Evolutionary conservation across 2,329 filamentous ascomycete species (phyloP).

Genomic region (Tolypocladium paradoxum): DNA sequence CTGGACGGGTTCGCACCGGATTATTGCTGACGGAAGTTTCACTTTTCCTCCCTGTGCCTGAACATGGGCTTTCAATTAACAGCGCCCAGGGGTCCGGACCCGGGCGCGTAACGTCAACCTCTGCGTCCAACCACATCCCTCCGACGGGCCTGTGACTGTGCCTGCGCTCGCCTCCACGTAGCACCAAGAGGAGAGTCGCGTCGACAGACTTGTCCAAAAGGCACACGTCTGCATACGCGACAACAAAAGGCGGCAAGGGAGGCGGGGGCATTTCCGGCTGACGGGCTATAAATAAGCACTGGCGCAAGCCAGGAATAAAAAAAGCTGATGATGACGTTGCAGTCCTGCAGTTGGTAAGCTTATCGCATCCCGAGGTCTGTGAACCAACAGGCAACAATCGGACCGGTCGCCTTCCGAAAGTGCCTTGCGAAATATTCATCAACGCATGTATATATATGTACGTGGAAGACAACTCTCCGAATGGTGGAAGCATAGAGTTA

Average conservation of each 20-base stretch:
- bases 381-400: too few species aligned
- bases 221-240: neutral
- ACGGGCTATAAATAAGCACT: neutral
- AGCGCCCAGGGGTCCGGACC: neutral
- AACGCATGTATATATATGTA: too few species aligned
- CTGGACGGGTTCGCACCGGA: neutral
- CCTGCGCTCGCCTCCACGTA: too few species aligned
- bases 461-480: too few species aligned
- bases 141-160: too few species aligned
- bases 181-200: neutral
- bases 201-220: neutral
- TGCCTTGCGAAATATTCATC: too few species aligned
- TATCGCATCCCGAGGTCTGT: too few species aligned
- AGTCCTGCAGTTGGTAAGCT: too few species aligned
- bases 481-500: too few species aligned
- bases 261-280: neutral
- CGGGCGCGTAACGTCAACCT: neutral
- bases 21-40: neutral
- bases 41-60: neutral
- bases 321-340: neutral
- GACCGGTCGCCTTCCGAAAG: too few species aligned
- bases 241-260: neutral
- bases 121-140: neutral
- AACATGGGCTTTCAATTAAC: neutral
- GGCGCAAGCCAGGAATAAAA: neutral